phyloP scores from a whole-genome alignment of 352 stramenopile species.

The Ophiocytium majus region DNA sequence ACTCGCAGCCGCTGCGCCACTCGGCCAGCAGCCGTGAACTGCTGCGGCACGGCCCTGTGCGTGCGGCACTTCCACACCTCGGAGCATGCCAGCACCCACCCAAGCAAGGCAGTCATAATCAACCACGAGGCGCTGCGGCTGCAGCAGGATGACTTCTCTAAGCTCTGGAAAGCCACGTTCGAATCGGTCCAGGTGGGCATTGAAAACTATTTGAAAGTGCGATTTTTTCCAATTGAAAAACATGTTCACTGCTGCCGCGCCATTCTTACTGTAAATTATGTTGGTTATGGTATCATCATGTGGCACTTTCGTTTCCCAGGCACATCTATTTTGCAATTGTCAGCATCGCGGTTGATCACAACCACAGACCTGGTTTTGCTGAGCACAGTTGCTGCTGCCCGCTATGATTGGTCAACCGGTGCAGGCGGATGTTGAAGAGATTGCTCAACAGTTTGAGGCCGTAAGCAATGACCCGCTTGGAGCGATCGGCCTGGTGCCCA shows the following conservation, averaged over 20 bases:
- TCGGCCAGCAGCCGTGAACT: background rate
- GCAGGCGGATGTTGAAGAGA: background rate
- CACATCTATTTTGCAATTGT: too few species aligned
- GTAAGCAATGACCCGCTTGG: background rate
- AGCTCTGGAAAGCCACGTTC: background rate
- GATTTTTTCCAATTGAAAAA: too few species aligned
- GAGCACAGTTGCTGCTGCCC: too few species aligned
- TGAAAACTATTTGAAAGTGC: too few species aligned
- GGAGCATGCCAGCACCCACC: background rate
- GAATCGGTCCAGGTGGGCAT: background rate
- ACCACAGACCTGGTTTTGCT: too few species aligned
- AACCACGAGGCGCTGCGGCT: background rate
- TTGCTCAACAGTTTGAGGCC: background rate
- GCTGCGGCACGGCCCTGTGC: background rate
- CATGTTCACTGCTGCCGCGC: too few species aligned
- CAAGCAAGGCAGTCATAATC: background rate
- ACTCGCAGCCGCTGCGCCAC: background rate
- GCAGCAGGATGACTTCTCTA: background rate
- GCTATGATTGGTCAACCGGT: too few species aligned
- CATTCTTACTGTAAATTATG: too few species aligned
- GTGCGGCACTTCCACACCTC: background rate
- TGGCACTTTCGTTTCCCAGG: too few species aligned
- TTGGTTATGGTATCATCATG: too few species aligned
- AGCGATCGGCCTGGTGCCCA: background rate
- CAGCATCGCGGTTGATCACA: too few species aligned